phyloP scores from a whole-genome alignment of 192 early-diverging fungal genomes.

The Obelidium mucronatum region DNA sequence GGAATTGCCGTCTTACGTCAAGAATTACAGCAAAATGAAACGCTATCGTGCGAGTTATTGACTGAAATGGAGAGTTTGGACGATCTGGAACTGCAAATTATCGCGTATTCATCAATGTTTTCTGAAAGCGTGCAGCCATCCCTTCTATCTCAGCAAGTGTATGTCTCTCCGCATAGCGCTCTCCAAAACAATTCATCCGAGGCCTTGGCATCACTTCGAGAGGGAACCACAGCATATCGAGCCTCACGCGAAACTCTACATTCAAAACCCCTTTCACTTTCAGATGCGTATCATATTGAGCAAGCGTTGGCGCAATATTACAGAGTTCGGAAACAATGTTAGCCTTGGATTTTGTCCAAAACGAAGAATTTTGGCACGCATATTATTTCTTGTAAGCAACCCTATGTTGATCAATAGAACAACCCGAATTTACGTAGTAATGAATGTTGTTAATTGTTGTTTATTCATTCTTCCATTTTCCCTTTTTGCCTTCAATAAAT shows the following conservation, averaged over 20 bases:
- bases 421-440: not conserved
- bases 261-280: not conserved
- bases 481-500: not conserved
- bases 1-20: too few relatives aligned
- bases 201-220: too few relatives aligned
- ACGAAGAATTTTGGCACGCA: not conserved
- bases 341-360: not conserved
- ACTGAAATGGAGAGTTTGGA: too few relatives aligned
- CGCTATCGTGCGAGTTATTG: too few relatives aligned
- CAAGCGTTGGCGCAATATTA: not conserved
- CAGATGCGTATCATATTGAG: not conserved
- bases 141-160: too few relatives aligned
- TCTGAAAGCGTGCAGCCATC: too few relatives aligned
- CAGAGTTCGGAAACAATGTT: not conserved
- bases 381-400: not conserved
- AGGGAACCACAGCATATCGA: too few relatives aligned
- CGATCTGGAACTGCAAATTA: too few relatives aligned
- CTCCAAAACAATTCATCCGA: too few relatives aligned
- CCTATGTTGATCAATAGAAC: not conserved
- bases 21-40: too few relatives aligned
- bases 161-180: too few relatives aligned
- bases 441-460: not conserved
- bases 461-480: not conserved
- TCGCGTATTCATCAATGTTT: too few relatives aligned
- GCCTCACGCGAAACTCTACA: not conserved